phyloP scores from a whole-genome alignment of 2,329 filamentous ascomycete genomes.

The Trichoderma hamatum region DNA sequence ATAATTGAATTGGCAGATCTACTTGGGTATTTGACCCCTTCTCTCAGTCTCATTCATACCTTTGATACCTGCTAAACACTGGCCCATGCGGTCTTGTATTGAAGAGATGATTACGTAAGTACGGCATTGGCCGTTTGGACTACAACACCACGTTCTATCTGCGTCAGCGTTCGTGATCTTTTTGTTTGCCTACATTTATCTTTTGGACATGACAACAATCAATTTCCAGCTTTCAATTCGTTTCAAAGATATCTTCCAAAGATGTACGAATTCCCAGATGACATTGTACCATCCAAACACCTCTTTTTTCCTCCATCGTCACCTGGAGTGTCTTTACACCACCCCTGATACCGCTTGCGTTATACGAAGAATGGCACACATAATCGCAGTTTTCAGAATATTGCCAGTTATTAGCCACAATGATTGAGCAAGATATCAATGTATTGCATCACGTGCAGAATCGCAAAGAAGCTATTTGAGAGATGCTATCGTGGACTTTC shows the following conservation, averaged over 20 bases:
- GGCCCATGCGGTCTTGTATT: too few species aligned
- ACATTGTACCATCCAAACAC: not conserved
- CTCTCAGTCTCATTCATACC: too few species aligned
- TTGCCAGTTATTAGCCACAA: too few species aligned
- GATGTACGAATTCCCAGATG: not conserved
- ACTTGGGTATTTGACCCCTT: not conserved
- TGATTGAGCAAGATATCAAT: not conserved
- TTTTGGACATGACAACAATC: too few species aligned
- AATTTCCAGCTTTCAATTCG: not conserved
- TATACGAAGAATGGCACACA: not conserved
- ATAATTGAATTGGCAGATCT: not conserved
- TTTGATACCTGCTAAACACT: too few species aligned
- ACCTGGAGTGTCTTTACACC: not conserved
- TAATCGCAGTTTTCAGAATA: not conserved
- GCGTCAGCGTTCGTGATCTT: not conserved
- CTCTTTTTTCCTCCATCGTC: not conserved
- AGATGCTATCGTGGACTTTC: not conserved
- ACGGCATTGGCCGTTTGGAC: not conserved
- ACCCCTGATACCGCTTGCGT: not conserved
- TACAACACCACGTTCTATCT: constrained; percentile 6
- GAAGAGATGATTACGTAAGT: not conserved
- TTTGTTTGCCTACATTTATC: not conserved
- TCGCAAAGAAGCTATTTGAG: not conserved
- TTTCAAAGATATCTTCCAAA: too few species aligned
- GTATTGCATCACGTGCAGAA: not conserved